Evolutionary conservation across 164 flowering plant genomes (phyloP).

Genomic region (Tetrastigma voinierianum): DNA sequence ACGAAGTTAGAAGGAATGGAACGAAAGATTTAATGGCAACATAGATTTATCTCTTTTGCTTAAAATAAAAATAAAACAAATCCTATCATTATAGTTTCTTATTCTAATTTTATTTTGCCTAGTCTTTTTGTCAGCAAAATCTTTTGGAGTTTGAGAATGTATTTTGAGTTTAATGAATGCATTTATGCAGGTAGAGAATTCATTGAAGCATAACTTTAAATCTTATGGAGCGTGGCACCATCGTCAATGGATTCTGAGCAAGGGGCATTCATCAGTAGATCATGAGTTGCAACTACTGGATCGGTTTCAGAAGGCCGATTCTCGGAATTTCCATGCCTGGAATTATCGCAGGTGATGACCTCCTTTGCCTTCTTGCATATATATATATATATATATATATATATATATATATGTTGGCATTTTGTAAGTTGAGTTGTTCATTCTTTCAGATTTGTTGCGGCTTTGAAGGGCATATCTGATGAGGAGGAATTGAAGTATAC

Average conservation of each 20-base stretch:
- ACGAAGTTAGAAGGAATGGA: too few relatives aligned
- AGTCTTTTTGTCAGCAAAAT: neutral
- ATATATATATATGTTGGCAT: too few relatives aligned
- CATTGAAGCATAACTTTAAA: slow-evolving; percentile 71
- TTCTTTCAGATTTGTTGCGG: slow-evolving; percentile 66
- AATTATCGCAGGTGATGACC: slow-evolving; percentile 67
- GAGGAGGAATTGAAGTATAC: slow-evolving; percentile 77
- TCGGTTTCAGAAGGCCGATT: slow-evolving; percentile 58
- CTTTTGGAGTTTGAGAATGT: too few relatives aligned
- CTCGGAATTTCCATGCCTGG: slow-evolving; percentile 95
- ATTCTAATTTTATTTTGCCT: neutral
- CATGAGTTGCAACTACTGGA: slow-evolving; percentile 61
- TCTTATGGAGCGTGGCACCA: slow-evolving; percentile 96
- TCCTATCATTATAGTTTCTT: neutral
- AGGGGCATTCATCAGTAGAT: slow-evolving; percentile 64
- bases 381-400: too few relatives aligned
- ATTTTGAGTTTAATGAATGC: neutral
- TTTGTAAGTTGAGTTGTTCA: neutral
- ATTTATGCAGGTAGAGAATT: slow-evolving; percentile 60
- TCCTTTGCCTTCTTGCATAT: neutral
- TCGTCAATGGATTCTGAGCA: slow-evolving; percentile 80
- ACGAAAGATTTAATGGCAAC: too few relatives aligned
- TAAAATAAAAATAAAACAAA: too few relatives aligned
- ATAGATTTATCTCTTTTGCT: too few relatives aligned
- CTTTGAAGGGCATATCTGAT: slow-evolving; percentile 57